Evolutionary conservation across 2,329 filamentous ascomycete species (phyloP), one percentile per base, ranked within the genome.

Genomic region (Diaporthe citrichinensis): DNA sequence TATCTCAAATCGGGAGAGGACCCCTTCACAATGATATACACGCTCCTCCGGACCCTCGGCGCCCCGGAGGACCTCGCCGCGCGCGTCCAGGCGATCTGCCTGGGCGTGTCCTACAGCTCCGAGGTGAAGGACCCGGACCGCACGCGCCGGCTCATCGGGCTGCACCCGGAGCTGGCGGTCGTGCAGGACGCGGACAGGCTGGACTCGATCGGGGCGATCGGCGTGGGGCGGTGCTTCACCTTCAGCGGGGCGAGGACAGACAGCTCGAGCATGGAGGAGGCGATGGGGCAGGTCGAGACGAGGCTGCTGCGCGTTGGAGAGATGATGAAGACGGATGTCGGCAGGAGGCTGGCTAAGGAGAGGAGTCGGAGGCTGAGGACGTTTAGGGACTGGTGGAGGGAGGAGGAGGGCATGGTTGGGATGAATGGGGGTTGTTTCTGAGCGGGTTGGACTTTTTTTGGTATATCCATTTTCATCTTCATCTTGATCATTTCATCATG

Each of bases 181-280:
- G 95, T 98, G 44, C 96, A 98, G 85, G 96, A 98, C 83, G 96
- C 96, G 5, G 96, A 98, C 85, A 89, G 96, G 9, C 87, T 98
- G n/a, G 96, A 98, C 84, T 94, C 95, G 5, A 92, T 98, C 68
- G 96, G 96, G 1, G 95, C 94, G 0, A 90, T 98, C 41, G 96
- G 96, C 0, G 92, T 98, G 74, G 96, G 91, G 2, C 87, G 96
- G 58, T 91, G 90, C 55, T 96, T 97, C 82, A 92, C 93, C 0
- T 98, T 92, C 82, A 91, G 93, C 0, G 95, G 93, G 0, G 93
- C 92, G 15, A 91, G 89, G 82, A 84, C 83, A 46, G 81, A 82
- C 15, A 83, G 83, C 6, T 85, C 87, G 34, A 89, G 87, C 58
- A 85, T 97, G 87, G 88, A 88, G 53, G 90, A 91, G 62, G 91